Evolutionary conservation across 768 basidiomycete species (phyloP), one percentile per base, ranked within the genome.

Genomic region (Paxillus ammoniavirescens): DNA sequence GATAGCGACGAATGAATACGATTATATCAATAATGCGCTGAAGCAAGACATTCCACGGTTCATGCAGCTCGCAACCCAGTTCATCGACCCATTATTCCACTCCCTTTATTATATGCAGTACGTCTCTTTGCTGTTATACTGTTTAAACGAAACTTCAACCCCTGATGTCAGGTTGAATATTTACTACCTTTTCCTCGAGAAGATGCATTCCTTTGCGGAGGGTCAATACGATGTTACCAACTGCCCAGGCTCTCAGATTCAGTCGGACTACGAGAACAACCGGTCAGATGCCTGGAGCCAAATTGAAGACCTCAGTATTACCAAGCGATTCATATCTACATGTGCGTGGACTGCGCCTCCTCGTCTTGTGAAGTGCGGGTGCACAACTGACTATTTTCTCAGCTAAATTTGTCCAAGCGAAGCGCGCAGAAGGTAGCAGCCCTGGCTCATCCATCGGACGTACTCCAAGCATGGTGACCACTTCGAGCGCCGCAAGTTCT

Each of bases 51-150:
- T 99, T 31, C 94, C 95, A 3, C 83, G 83, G n/a, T 98, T 98
- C 78, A 86, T 98, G 81, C 77, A 76, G 28, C 82, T 98, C 57
- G 78, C 89, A 1, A 89, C 92, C 2, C 83, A 86, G 58, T 98
- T 98, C 73, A 92, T 98, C 66, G 89, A 95, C 60, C 97, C 97
- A 1, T 76, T 98, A n/a, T 99, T 98, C 82, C 89, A 96, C 63
- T 96, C 93, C 15, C 94, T 94, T 79, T 99, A 89, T 78, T 99
- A 96, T 71, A 98, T 99, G 94, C 93, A 98, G 93, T 95, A 65
- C 65, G 93, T 84, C 28, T 48, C 30, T 47, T 58, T 53, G 43
- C 36, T 48, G 35, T 36, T 42, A 21, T 41, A 44, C 14, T 35
- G 28, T 36, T 42, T 14, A 2, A 26, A 6, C 12, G 47, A 55